Conservation (phyloP, 2,329 filamentous ascomycete genomes). For the Dactylellina leptospora region DNA sequence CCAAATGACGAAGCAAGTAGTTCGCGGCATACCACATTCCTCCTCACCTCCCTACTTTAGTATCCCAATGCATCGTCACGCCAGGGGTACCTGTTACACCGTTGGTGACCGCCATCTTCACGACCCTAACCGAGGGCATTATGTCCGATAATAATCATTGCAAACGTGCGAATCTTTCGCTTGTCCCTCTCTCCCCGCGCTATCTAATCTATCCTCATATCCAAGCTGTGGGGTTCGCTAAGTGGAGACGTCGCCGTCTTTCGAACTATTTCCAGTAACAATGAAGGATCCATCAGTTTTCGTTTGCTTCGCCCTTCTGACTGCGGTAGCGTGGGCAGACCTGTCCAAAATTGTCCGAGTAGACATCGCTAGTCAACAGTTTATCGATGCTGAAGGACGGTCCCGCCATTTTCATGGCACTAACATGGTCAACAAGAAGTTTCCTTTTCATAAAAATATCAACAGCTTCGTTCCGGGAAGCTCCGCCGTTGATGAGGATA, state of each 20-base stretch:
- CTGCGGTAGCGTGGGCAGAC: conserved; percentile 23
- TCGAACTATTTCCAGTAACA: not conserved
- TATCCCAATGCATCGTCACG: not conserved
- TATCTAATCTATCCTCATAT: not conserved
- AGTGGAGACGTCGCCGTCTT: too few relatives aligned
- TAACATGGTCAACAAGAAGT: conserved; percentile 52
- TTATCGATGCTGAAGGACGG: conserved; percentile 48
- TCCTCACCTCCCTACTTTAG: not conserved
- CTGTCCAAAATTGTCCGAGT: conserved; percentile 50
- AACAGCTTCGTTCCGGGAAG: conserved; percentile 31
- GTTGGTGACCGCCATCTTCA: not conserved
- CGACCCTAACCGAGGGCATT: not conserved
- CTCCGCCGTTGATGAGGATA: conserved; percentile 47
- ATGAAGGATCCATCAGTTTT: conserved; percentile 19
- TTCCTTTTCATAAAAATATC: conserved; percentile 42
- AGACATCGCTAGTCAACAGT: conserved; percentile 49
- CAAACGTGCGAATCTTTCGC: not conserved
- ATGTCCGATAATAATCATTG: not conserved
- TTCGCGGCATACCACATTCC: not conserved
- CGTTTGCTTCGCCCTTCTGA: not conserved
- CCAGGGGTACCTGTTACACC: conserved; percentile 6
- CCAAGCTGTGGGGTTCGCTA: not conserved
- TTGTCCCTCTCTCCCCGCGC: not conserved
- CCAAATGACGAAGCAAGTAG: not conserved
- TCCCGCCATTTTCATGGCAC: conserved; percentile 53